Conservation (phyloP, 73 alveolate genomes). For the Tetrahymena thermophila region DNA sequence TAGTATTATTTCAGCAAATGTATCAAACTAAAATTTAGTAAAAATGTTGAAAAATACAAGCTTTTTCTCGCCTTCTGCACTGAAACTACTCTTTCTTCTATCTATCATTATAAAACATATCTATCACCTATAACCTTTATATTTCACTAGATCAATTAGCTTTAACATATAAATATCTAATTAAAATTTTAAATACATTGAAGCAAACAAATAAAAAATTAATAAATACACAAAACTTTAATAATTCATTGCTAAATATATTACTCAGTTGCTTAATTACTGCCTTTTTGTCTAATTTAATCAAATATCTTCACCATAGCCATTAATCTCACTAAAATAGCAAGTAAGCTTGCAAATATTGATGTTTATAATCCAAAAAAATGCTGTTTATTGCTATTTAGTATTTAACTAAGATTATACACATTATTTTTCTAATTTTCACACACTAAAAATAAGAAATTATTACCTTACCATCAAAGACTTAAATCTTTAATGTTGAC, state of each 20-base stretch:
- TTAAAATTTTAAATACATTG: neutral
- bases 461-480: no score
- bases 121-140: neutral
- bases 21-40: neutral
- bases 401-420: no score
- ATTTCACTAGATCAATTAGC: neutral
- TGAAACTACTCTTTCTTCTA: neutral
- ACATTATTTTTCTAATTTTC: no score
- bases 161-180: neutral
- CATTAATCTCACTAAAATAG: neutral
- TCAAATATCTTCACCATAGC: neutral
- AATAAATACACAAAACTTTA: neutral
- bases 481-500: no score
- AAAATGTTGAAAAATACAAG: neutral
- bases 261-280: neutral
- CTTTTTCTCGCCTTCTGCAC: neutral
- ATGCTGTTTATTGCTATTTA: neutral
- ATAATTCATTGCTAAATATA: neutral
- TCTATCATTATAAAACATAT: neutral
- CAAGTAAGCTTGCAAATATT: neutral
- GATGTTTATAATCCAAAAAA: no score
- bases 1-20: no score
- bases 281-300: neutral
- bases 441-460: no score
- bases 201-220: neutral